A percentile compares a stretch with the other conserved stretches of the same genome.
Evolutionary conservation across 2,329 filamentous ascomycete species (phyloP).

Genomic region (Pseudocercospora eumusae): DNA sequence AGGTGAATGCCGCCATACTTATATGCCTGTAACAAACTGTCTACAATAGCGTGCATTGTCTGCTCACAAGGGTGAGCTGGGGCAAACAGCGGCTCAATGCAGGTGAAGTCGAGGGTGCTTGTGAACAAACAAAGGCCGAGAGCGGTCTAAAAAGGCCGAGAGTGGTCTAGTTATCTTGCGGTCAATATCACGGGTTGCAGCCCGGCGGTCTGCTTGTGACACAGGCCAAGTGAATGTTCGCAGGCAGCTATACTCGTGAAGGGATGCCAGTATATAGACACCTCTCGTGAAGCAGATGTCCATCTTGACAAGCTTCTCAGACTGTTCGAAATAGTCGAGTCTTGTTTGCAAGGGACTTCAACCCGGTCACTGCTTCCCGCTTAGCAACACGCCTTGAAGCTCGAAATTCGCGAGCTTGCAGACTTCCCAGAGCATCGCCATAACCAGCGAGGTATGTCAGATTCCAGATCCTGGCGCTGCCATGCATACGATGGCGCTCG

Average conservation of each 20-base stretch:
- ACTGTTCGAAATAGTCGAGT: background rate
- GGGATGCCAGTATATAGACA: no score
- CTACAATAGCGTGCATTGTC: background rate
- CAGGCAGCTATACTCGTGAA: background rate
- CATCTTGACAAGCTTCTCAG: background rate
- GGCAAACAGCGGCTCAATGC: background rate
- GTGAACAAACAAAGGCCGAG: background rate
- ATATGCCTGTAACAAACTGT: background rate
- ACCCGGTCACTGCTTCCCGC: background rate
- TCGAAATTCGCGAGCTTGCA: background rate
- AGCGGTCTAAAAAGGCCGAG: background rate
- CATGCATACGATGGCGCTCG: background rate
- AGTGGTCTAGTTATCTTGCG: background rate
- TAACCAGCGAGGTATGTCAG: background rate
- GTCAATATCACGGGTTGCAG: background rate
- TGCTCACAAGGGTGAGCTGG: background rate
- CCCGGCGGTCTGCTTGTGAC: background rate
- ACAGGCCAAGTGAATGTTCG: background rate
- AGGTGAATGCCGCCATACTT: constrained; percentile 1
- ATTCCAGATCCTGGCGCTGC: background rate
- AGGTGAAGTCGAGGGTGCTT: constrained; percentile 1
- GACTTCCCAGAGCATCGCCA: background rate
- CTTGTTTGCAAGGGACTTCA: background rate
- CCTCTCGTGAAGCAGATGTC: background rate
- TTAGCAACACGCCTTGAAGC: background rate